Percentiles rank a stretch among this genome's conserved stretches.
phyloP scores from a whole-genome alignment of 1,284 basidiomycete species.

The Athelia sp. region DNA sequence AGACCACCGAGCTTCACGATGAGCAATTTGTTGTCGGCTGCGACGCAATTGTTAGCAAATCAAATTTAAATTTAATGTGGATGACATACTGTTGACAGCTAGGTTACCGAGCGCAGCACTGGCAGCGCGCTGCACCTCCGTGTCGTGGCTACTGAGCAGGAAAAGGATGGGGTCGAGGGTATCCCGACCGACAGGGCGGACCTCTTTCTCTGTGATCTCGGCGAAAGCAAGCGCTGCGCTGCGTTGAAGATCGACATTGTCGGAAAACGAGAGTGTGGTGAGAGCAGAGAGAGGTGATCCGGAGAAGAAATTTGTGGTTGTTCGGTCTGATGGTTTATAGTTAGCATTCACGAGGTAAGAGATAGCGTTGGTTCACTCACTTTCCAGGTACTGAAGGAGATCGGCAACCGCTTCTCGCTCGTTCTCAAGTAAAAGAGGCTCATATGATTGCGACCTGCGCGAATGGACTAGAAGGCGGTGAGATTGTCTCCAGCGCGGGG shows the following conservation, averaged over 20 bases:
- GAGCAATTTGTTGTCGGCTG: constrained; percentile 98
- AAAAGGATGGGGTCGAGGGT: constrained; percentile 98
- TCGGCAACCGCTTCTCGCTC: constrained; percentile 99
- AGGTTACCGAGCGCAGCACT: constrained; percentile 98
- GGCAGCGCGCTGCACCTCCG: constrained; percentile 97
- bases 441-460: constrained; percentile 81
- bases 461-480: constrained; percentile 50
- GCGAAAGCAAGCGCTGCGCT: constrained; percentile 98
- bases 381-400: constrained; percentile 95
- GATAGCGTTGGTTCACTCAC: constrained; percentile 43
- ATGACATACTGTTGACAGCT: constrained; percentile 89
- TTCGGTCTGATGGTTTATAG: constrained; percentile 63
- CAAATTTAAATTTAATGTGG: constrained; percentile 12
- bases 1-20: constrained; percentile 98
- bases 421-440: constrained; percentile 94
- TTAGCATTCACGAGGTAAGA: constrained; percentile 11
- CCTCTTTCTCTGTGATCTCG: constrained; percentile 99
- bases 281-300: constrained; percentile 91
- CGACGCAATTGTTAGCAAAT: constrained; percentile 11
- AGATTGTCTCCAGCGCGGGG: constrained; percentile 11
- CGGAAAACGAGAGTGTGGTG: constrained; percentile 96
- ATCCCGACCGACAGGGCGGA: constrained; percentile 93
- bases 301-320: constrained; percentile 93
- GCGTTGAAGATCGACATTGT: constrained; percentile 98
- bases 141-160: constrained; percentile 95